Evolutionary conservation across 1,284 basidiomycete genomes (phyloP).

Genomic region (Cystobasidium slooffiae): DNA sequence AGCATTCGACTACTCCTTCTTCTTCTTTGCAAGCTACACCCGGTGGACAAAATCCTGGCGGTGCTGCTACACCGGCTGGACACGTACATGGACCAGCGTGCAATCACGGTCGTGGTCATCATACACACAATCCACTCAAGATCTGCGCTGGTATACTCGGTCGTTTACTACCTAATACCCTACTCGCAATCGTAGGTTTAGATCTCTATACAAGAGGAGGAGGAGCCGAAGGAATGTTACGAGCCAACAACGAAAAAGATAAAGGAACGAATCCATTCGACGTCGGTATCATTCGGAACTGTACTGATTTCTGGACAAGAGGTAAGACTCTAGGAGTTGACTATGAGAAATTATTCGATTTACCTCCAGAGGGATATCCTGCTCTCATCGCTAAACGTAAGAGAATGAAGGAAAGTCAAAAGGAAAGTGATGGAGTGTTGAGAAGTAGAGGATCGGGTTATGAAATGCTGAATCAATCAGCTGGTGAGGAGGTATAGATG

Average conservation of each 20-base stretch:
- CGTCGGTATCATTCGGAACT: slow-evolving; percentile 79
- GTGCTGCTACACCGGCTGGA: slow-evolving; percentile 1
- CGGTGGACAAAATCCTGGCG: neutral
- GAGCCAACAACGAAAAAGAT: slow-evolving; percentile 54
- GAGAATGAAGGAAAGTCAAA: slow-evolving; percentile 16
- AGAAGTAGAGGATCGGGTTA: slow-evolving; percentile 14
- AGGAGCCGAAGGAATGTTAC: slow-evolving; percentile 76
- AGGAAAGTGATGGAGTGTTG: slow-evolving; percentile 1
- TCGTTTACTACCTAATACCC: slow-evolving; percentile 62
- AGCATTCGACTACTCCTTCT: slow-evolving; percentile 11
- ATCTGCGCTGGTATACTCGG: slow-evolving; percentile 36
- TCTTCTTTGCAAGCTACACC: slow-evolving; percentile 28
- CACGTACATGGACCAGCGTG: slow-evolving; percentile 29
- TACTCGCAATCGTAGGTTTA: slow-evolving; percentile 86
- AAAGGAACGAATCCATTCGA: slow-evolving; percentile 90
- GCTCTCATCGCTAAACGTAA: slow-evolving; percentile 18
- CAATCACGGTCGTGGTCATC: slow-evolving; percentile 47
- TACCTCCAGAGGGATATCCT: slow-evolving; percentile 74
- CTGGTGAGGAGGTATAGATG: neutral
- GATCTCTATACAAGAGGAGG: slow-evolving; percentile 91
- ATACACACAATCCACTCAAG: slow-evolving; percentile 55
- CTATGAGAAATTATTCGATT: slow-evolving; percentile 86
- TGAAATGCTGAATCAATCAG: slow-evolving; percentile 30
- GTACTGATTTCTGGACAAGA: slow-evolving; percentile 91
- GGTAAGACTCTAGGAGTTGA: slow-evolving; percentile 84